A percentile compares a stretch with the other conserved stretches of the same genome.
Evolutionary conservation across 1,139 yeast genomes (phyloP).

Genomic region (Taphrina flavorubra): DNA sequence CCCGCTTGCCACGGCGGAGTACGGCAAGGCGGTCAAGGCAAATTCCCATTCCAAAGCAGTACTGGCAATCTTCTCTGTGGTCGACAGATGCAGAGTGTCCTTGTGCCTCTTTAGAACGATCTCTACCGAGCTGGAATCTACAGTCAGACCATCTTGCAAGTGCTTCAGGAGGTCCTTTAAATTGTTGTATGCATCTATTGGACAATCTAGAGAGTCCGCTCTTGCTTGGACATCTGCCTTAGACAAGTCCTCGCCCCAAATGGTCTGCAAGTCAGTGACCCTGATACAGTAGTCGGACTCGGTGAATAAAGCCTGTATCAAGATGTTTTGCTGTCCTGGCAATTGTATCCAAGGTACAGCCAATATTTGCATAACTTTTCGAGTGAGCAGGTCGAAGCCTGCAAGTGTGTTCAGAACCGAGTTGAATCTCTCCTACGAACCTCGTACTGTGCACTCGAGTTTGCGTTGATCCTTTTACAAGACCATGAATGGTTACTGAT

Average conservation of each 20-base stretch:
- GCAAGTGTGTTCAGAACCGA: too few relatives aligned
- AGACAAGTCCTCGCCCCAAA: slow-evolving; percentile 36
- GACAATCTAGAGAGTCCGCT: slow-evolving; percentile 19
- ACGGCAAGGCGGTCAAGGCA: slow-evolving; percentile 3
- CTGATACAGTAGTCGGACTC: slow-evolving; percentile 20
- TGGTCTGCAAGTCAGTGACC: slow-evolving; percentile 27
- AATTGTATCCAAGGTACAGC: slow-evolving; percentile 35
- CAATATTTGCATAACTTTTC: slow-evolving; percentile 19
- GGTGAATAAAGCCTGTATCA: slow-evolving; percentile 11
- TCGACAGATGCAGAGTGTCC: neutral
- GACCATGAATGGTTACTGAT: too few relatives aligned
- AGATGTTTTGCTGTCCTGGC: slow-evolving; percentile 27
- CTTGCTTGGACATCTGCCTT: neutral
- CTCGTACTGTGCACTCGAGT: too few relatives aligned
- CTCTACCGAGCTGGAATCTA: neutral
- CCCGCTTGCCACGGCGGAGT: slow-evolving; percentile 24
- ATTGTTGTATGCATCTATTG: slow-evolving; percentile 18
- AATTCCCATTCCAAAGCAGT: slow-evolving; percentile 16
- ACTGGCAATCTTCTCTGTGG: slow-evolving; percentile 12
- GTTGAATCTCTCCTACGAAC: too few relatives aligned
- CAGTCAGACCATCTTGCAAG: slow-evolving; percentile 11
- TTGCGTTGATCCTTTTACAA: too few relatives aligned
- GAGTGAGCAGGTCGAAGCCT: neutral
- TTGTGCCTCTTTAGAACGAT: neutral
- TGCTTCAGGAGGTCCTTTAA: slow-evolving; percentile 15